These are phyloP conservation scores for Yamadazyma friedrichii DNA, from an alignment of 1,139 yeast species.

Conservation along the genomic window DNA sequence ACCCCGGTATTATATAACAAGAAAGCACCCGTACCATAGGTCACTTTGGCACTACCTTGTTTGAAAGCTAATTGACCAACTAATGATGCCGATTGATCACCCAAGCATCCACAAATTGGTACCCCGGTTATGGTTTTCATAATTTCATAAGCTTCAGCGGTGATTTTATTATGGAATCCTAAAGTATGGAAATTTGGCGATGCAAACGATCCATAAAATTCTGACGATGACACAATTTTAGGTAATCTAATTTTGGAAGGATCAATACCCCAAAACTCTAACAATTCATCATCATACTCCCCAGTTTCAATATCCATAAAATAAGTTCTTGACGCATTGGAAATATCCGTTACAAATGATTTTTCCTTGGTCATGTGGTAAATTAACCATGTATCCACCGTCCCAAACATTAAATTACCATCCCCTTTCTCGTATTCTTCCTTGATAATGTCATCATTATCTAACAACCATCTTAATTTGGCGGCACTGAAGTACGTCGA, in stretches of 20 bases:
- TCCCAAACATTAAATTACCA: constrained; percentile 80
- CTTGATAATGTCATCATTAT: constrained; percentile 69
- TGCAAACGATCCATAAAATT: constrained; percentile 70
- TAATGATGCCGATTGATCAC: constrained; percentile 92
- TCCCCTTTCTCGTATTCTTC: constrained; percentile 75
- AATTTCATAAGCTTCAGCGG: constrained; percentile 53
- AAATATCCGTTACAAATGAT: constrained; percentile 77
- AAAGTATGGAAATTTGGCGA: constrained; percentile 55
- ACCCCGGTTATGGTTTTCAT: constrained; percentile 50
- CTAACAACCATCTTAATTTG: constrained; percentile 85
- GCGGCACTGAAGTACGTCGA: constrained; percentile 92
- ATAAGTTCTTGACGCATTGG: constrained; percentile 90
- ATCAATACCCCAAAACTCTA: constrained; percentile 79
- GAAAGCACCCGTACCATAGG: constrained; percentile 98
- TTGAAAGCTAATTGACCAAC: constrained; percentile 89
- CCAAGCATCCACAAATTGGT: constrained; percentile 88
- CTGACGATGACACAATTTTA: constrained; percentile 76
- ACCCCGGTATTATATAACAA: constrained; percentile 84
- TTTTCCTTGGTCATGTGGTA: constrained; percentile 78
- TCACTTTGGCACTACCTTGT: constrained; percentile 88
- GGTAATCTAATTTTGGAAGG: constrained; percentile 70
- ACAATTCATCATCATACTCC: constrained; percentile 73
- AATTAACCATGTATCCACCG: constrained; percentile 92
- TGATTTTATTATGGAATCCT: constrained; percentile 52
- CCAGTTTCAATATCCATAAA: constrained; percentile 80